Evolutionary conservation across 2,329 filamentous ascomycete genomes (phyloP).

Genomic region (Arthrobotrys iridis): DNA sequence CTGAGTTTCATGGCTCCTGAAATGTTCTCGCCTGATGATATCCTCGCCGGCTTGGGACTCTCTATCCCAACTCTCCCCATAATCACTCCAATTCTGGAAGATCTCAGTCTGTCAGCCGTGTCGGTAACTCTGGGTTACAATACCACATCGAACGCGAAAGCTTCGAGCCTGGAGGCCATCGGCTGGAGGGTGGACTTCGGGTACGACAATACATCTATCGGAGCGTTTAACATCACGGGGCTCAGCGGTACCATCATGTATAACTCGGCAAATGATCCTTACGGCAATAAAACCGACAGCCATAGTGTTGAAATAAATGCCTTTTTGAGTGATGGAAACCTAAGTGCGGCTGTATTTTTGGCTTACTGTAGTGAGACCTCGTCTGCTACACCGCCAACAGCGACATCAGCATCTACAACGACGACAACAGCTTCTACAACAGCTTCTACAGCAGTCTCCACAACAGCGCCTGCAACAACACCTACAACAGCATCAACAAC

Average conservation of each 20-base stretch:
- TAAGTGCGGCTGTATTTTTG: conserved; percentile 1
- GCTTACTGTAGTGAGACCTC: not conserved
- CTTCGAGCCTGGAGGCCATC: not conserved
- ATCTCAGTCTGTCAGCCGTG: not conserved
- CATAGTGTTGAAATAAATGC: not conserved
- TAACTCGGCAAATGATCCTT: not conserved
- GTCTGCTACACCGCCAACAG: not conserved
- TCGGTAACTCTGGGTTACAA: not conserved
- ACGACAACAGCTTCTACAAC: not conserved
- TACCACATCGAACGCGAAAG: conserved; percentile 3
- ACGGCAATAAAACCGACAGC: not conserved
- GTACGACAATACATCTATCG: not conserved
- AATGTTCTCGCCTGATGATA: not conserved
- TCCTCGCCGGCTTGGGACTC: not conserved
- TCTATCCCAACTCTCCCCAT: not conserved
- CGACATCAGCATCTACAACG: not conserved
- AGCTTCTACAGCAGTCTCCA: not conserved
- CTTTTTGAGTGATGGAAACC: not conserved
- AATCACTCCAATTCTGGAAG: conserved; percentile 4
- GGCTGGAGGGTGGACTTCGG: not conserved
- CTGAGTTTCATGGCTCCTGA: not conserved
- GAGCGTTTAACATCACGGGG: not conserved
- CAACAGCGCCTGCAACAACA: not conserved
- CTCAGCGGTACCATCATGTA: not conserved
- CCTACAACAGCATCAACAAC: not conserved